Base-by-base conservation (phyloP, 208 protist genomes). In the Angomonas deanei region DNA sequence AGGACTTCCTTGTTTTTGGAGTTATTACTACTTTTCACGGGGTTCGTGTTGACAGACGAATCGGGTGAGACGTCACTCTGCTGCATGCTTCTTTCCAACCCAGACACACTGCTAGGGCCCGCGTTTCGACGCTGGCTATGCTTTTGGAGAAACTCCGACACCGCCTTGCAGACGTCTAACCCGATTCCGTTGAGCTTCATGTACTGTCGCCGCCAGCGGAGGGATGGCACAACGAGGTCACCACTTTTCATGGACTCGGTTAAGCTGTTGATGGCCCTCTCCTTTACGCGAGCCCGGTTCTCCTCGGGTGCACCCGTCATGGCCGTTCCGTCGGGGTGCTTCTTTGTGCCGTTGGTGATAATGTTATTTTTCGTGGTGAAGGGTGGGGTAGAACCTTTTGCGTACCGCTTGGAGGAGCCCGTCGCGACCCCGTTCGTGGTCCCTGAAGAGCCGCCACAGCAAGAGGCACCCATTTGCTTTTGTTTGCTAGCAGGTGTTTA, bases 161-260 rank as follows among this genome's bases (percentile, higher is more conserved):
- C 52, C 36, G 19, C 73, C 49, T 42, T 63, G 17, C 49, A 47
- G 13, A 70, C 69, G 1, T 61, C 59, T 3, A 63, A 33, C 2
- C 84, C 84, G 46, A 88, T 74, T 10, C 65, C 68, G 3, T 74
- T 66, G 1, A 68, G 62, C 30, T 74, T 81, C 3, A 80, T 52
- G 66, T 84, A 83, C 65, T 83, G 71, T 11, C 69, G 55, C 1
- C 84, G 66, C 84, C 84, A 91, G 39, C 66, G 75, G 2, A 69
- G 50, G 0, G 70, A 70, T 0, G 84, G 84, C 3, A 88, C 69
- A 27, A 76, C 56, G 19, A 55, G 11, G 38, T 79, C 68, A 10
- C 68, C 61, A 33, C 11, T 30, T 3, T 5, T 30, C 19, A 83
- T 66, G 23, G 63, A 72, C 24, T 73, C 68, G 10, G 82, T 33